Base-by-base conservation (phyloP, 164 flowering plant species). In the Macadamia integrifolia region DNA sequence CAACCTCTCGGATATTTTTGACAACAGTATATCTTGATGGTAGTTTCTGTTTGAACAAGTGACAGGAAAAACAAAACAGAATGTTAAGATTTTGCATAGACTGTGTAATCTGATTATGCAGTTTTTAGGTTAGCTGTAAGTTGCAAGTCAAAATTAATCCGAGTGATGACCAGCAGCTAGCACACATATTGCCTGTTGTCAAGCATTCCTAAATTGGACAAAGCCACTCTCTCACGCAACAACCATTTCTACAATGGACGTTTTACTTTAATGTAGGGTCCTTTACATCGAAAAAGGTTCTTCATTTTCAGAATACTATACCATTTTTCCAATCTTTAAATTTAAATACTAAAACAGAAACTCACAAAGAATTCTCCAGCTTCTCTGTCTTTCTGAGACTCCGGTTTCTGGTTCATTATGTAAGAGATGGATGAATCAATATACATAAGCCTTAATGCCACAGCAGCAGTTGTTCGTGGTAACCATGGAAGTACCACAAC, bases 401-500 rank as follows among this genome's bases (percentile, higher is more conserved):
- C 88, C 18, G 12, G 69, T 71, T 83, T 88, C 77, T 82, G 90
- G n/a, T 82, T 77, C 62, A 68, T 72, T 46, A 76, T 67, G 71
- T 89, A 93, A 49, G 69, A 77, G 65, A 93, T 76, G 65, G 92
- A 80, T 3, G 85, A 59, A 79, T 93, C 96, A 72, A 93, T 72
- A 48, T 93, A 96, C 86, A 86, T 79, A 42, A 93, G 84, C 83
- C 96, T 81, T 18, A 90, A 69, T 17, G 88, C 87, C 28, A 90
- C 89, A 60, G 95, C 96, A 68, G 93, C 83, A 28, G 91, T 83
- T 15, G 98, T 89, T 61, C 70, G 81, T 58, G 98, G 96, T 68
- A 93, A 58, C 98, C 98, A 90, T 15, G 98, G 95, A 67, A 89
- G 89, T 28, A 86, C 79, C 67, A 81, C 61, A 65, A 83, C 78